Percentiles rank a stretch among this genome's conserved stretches.
These are phyloP conservation scores for Aspergillus sp. DNA, from an alignment of 2,329 filamentous ascomycete species.

Conservation along the genomic window DNA sequence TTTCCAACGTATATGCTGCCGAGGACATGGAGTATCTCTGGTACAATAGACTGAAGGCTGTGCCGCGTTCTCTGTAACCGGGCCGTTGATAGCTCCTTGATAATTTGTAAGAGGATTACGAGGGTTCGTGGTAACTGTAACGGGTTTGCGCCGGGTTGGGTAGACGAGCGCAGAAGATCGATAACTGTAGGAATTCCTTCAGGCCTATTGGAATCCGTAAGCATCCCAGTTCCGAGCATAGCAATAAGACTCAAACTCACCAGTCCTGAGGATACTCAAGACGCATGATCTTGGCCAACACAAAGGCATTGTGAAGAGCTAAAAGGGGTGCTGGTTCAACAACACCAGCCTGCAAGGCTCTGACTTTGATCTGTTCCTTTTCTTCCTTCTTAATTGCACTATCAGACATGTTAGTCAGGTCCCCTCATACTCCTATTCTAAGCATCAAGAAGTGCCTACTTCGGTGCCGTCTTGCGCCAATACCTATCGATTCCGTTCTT, in stretches of 20 bases:
- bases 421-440: not conserved
- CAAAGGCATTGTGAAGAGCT: slow-evolving; percentile 83
- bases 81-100: slow-evolving; percentile 86
- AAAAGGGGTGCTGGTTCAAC: slow-evolving; percentile 73
- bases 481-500: slow-evolving; percentile 96
- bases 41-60: slow-evolving; percentile 73
- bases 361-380: slow-evolving; percentile 72
- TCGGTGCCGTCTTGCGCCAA: slow-evolving; percentile 79
- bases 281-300: slow-evolving; percentile 82
- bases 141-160: slow-evolving; percentile 55
- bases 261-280: slow-evolving; percentile 89
- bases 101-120: slow-evolving; percentile 75
- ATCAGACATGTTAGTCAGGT: slow-evolving; percentile 17
- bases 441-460: slow-evolving; percentile 43
- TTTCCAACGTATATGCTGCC: slow-evolving; percentile 75
- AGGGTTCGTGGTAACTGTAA: slow-evolving; percentile 70
- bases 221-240: not conserved
- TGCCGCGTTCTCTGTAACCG: slow-evolving; percentile 72
- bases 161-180: slow-evolving; percentile 60
- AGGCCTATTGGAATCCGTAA: slow-evolving; percentile 35
- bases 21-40: slow-evolving; percentile 80
- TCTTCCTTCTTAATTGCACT: slow-evolving; percentile 66
- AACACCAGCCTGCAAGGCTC: slow-evolving; percentile 73
- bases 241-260: slow-evolving; percentile 39
- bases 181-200: slow-evolving; percentile 57